These are phyloP conservation scores for Naematelia aurantialba DNA, from an alignment of 768 basidiomycete species.

Conservation along the genomic window DNA sequence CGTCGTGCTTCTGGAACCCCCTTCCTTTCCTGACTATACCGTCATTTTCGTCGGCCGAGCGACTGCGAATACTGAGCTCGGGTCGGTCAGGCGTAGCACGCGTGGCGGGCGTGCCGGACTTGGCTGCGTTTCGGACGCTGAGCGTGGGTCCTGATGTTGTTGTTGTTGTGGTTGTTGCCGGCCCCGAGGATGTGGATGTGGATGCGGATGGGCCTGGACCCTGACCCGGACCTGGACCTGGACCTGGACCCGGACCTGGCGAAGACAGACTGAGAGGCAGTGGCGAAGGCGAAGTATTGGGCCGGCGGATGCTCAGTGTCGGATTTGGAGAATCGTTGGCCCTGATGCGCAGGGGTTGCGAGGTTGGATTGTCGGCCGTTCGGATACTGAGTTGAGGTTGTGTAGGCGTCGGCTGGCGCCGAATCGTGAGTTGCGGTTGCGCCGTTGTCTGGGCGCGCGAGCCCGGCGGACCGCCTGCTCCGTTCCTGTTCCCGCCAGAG, in stretches of 20 bases:
- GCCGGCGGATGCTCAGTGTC: neutral
- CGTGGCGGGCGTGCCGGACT: neutral
- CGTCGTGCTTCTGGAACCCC: slow-evolving; percentile 25
- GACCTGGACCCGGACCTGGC: too few species aligned
- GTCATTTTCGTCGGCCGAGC: slow-evolving; percentile 12
- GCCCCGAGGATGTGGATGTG: too few species aligned
- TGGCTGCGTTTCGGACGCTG: neutral
- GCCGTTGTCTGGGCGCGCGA: neutral
- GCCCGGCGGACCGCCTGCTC: neutral
- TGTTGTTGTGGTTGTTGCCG: neutral
- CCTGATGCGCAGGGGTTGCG: neutral
- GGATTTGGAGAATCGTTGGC: neutral
- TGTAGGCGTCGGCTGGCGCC: neutral
- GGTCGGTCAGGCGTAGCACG: neutral
- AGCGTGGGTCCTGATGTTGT: neutral
- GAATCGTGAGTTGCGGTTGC: neutral
- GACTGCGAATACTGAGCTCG: neutral
- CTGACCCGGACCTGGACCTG: too few species aligned
- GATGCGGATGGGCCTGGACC: too few species aligned
- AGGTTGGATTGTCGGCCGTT: neutral
- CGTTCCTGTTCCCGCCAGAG: neutral
- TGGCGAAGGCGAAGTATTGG: neutral
- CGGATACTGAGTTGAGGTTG: neutral
- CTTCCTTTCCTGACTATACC: slow-evolving; percentile 30
- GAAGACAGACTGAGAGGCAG: too few species aligned